Percentiles rank a stretch among this genome's conserved stretches.
Conservation (phyloP, 2,329 filamentous ascomycete genomes). For the Bipolaris cookei region DNA sequence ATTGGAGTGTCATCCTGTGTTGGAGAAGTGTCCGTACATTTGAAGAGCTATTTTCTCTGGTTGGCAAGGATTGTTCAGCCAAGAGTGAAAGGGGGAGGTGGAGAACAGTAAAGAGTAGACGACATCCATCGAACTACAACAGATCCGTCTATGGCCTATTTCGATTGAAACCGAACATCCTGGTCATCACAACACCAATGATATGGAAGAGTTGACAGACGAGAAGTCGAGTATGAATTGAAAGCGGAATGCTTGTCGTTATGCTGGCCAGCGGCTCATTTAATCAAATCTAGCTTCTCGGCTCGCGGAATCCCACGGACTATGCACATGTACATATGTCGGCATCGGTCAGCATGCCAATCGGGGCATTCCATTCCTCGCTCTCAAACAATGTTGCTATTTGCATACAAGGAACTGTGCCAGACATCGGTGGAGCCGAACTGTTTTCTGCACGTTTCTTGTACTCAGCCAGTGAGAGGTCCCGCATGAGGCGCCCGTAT, state of each 20-base stretch:
- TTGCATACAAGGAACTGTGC: conserved; percentile 1
- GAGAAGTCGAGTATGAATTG: not conserved
- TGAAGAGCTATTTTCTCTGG: not conserved
- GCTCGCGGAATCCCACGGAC: not conserved
- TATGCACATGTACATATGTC: conserved; percentile 4
- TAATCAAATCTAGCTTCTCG: conserved; percentile 6
- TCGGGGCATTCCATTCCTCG: conserved; percentile 2
- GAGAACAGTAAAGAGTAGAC: not conserved
- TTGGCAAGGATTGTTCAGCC: not conserved
- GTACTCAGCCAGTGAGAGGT: conserved; percentile 7
- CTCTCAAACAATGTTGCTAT: conserved; percentile 6
- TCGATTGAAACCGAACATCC: not conserved
- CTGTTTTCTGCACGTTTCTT: not conserved
- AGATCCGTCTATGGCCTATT: not conserved
- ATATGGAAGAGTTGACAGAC: not conserved
- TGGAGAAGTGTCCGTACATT: not conserved
- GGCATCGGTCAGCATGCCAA: conserved; percentile 13
- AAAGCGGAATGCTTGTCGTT: not conserved
- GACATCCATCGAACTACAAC: not conserved
- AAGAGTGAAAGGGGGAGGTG: too few relatives aligned
- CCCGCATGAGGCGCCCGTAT: conserved; percentile 14
- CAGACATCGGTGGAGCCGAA: conserved; percentile 4
- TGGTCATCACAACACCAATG: not conserved
- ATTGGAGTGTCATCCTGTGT: not conserved
- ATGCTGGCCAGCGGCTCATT: conserved; percentile 7